Percentiles rank a stretch among this genome's conserved stretches.
phyloP scores from a whole-genome alignment of 1,139 yeast species.

The Blastobotrys serpentis region DNA sequence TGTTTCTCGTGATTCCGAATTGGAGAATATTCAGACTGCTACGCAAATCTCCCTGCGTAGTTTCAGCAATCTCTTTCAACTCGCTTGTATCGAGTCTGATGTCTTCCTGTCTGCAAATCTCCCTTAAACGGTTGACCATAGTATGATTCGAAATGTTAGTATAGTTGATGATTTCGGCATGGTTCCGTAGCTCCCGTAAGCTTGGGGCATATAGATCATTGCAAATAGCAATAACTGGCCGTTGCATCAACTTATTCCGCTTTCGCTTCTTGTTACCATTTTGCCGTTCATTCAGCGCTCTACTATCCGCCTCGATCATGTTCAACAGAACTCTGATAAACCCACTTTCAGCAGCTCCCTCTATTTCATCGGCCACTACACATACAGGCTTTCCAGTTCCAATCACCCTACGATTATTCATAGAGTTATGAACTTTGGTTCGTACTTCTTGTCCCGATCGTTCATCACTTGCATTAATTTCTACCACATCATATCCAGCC shows the following conservation, averaged over 20 bases:
- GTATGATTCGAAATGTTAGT: constrained; percentile 56
- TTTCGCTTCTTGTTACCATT: constrained; percentile 32
- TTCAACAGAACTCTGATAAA: constrained; percentile 69
- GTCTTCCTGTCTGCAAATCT: constrained; percentile 52
- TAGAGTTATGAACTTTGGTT: constrained; percentile 35
- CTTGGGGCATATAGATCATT: constrained; percentile 77
- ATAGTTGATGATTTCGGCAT: constrained; percentile 69
- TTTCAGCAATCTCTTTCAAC: constrained; percentile 58
- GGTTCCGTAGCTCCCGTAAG: constrained; percentile 69
- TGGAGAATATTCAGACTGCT: constrained; percentile 84
- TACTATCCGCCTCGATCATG: constrained; percentile 57
- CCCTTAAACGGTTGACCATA: constrained; percentile 48
- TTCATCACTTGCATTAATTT: constrained; percentile 89
- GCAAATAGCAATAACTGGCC: constrained; percentile 93
- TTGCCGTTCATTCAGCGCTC: constrained; percentile 38
- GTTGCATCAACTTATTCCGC: constrained; percentile 48
- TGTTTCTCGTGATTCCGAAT: constrained; percentile 46
- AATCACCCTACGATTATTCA: constrained; percentile 52
- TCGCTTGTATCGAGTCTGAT: constrained; percentile 41
- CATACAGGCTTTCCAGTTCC: constrained; percentile 70
- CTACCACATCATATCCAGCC: constrained; percentile 77
- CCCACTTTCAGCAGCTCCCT: constrained; percentile 83
- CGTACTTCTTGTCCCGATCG: constrained; percentile 41
- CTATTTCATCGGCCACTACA: constrained; percentile 84
- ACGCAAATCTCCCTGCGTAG: constrained; percentile 81